Conservation (phyloP, 1,284 basidiomycete species). For the Grifola frondosa region DNA sequence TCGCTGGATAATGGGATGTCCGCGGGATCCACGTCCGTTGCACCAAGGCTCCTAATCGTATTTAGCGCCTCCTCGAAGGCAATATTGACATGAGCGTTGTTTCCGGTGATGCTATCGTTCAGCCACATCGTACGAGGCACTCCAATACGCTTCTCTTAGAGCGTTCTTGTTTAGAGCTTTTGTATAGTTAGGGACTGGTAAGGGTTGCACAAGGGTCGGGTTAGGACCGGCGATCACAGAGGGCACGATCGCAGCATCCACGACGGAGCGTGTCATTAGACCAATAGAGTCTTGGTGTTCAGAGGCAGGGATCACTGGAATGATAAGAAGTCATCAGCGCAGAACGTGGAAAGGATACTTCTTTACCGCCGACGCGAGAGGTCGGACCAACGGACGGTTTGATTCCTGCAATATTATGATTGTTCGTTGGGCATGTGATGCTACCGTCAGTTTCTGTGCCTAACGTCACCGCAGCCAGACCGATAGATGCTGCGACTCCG, state of each 20-base stretch:
- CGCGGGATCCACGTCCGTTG: conserved; percentile 61
- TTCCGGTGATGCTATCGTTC: too few species aligned
- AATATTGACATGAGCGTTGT: conserved; percentile 40
- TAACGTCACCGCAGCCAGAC: conserved; percentile 53
- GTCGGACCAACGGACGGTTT: too few species aligned
- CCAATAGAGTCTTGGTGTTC: conserved; percentile 65
- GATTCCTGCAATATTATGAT: too few species aligned
- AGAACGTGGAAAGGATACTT: too few species aligned
- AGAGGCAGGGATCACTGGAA: conserved; percentile 57
- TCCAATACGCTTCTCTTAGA: conserved; percentile 56
- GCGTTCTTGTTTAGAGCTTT: conserved; percentile 49
- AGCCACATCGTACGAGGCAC: conserved; percentile 49
- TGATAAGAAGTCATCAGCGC: too few species aligned
- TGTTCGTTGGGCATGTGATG: conserved; percentile 44
- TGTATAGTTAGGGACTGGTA: conserved; percentile 52
- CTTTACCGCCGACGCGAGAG: too few species aligned
- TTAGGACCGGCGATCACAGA: conserved; percentile 61
- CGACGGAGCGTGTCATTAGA: conserved; percentile 56
- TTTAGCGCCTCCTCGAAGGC: conserved; percentile 52
- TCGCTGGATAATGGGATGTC: conserved; percentile 58
- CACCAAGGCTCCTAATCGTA: conserved; percentile 50
- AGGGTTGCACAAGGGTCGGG: conserved; percentile 56
- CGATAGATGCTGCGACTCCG: conserved; percentile 57
- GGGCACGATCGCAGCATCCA: conserved; percentile 60
- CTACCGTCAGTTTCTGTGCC: conserved; percentile 65